A percentile compares a stretch with the other conserved stretches of the same genome.
These are phyloP conservation scores for Mariannaea sp. DNA, from an alignment of 2,329 filamentous ascomycete species.

Conservation along the genomic window DNA sequence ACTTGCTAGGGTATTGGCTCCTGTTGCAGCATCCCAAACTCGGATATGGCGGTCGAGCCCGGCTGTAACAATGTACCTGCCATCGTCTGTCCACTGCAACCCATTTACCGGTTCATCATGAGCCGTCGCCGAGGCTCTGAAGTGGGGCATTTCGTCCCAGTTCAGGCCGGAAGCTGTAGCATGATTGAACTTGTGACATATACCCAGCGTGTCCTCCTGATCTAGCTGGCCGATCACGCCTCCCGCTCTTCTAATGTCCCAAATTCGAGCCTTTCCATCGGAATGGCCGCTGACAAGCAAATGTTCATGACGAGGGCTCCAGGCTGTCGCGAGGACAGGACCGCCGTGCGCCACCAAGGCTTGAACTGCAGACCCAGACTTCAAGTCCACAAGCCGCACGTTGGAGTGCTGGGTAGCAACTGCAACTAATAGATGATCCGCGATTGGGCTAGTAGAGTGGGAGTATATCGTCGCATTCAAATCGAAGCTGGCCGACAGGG, in stretches of 20 bases:
- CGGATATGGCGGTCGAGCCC: conserved; percentile 85
- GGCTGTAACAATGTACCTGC: conserved; percentile 74
- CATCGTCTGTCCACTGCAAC: conserved; percentile 82
- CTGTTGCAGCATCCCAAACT: conserved; percentile 82
- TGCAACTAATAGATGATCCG: conserved; percentile 77
- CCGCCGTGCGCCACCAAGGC: conserved; percentile 71
- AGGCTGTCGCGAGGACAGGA: conserved; percentile 71
- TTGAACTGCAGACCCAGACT: conserved; percentile 75
- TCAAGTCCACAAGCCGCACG: conserved; percentile 83
- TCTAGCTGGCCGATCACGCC: conserved; percentile 79
- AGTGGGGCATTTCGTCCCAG: conserved; percentile 40
- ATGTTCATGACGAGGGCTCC: conserved; percentile 82
- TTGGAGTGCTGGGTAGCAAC: conserved; percentile 86
- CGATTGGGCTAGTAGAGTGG: conserved; percentile 76
- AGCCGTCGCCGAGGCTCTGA: conserved; percentile 63
- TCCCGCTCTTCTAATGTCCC: conserved; percentile 83
- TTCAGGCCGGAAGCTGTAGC: conserved; percentile 40
- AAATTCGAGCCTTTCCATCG: conserved; percentile 82
- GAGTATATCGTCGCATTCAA: conserved; percentile 73
- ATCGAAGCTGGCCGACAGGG: conserved; percentile 68
- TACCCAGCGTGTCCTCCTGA: conserved; percentile 78
- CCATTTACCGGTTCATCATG: conserved; percentile 86
- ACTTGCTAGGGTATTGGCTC: conserved; percentile 84
- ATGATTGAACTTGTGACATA: conserved; percentile 52
- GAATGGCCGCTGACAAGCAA: conserved; percentile 82